Conservation (phyloP, 352 stramenopile genomes). For the Globisporangium mamillatum region DNA sequence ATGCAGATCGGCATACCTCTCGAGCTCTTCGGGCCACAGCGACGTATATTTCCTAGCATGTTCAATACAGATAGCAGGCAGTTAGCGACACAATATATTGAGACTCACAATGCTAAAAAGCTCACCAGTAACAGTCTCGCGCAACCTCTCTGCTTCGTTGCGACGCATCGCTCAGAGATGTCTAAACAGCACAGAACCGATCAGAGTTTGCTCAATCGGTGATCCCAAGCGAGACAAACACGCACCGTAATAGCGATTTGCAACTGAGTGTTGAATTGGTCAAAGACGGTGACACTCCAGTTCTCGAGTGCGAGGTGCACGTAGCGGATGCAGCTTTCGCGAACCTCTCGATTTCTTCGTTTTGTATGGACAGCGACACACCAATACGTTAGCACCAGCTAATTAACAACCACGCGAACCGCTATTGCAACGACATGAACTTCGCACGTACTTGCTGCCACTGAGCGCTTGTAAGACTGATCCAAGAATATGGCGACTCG, state of each 20-base stretch:
- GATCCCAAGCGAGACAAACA: background rate
- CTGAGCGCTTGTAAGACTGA: constrained; percentile 42
- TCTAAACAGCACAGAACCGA: constrained; percentile 14
- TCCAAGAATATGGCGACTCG: constrained; percentile 46
- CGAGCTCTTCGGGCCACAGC: constrained; percentile 43
- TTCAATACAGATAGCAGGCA: background rate
- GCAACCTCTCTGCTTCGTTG: constrained; percentile 52
- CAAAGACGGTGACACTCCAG: constrained; percentile 38
- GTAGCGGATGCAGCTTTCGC: constrained; percentile 64
- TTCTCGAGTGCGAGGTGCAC: constrained; percentile 34
- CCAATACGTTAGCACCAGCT: background rate
- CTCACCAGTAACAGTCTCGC: constrained; percentile 60
- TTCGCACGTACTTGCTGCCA: constrained; percentile 45
- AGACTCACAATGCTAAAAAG: background rate
- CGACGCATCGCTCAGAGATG: constrained; percentile 50
- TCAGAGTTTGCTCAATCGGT: background rate
- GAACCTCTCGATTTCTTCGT: constrained; percentile 53
- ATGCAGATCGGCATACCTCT: constrained; percentile 27
- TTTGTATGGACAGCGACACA: background rate
- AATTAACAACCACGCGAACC: background rate
- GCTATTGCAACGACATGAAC: too few species aligned
- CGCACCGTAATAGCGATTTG: constrained; percentile 37
- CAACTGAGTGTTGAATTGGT: constrained; percentile 40
- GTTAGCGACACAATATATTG: background rate
- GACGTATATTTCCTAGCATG: constrained; percentile 39